Conservation (phyloP, 129 eudicot species). For the Flaveria bidentis region DNA sequence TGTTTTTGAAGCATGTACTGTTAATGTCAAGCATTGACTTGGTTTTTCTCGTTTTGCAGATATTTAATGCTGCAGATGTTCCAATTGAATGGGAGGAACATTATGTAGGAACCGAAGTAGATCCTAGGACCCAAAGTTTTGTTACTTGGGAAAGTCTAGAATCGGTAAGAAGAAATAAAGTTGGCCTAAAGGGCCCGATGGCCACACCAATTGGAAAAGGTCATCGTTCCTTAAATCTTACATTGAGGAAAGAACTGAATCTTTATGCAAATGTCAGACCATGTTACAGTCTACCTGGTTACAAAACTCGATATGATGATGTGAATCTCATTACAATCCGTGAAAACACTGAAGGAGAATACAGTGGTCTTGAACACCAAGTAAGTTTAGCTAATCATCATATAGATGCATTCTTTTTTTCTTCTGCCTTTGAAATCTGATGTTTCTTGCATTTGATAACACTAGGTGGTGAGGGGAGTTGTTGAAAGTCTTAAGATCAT, state of each 20-base stretch:
- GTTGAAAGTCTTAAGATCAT: constrained; percentile 96
- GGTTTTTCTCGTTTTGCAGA: constrained; percentile 31
- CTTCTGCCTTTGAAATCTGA: not conserved
- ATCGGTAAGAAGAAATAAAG: constrained; percentile 74
- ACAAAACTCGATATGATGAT: constrained; percentile 89
- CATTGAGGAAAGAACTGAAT: constrained; percentile 87
- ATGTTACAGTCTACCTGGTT: constrained; percentile 94
- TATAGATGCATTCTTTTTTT: not conserved
- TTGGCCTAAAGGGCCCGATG: constrained; percentile 97
- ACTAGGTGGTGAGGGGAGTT: constrained; percentile 94
- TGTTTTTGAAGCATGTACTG: not conserved
- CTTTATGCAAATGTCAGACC: constrained; percentile 96
- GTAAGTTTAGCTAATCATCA: constrained; percentile 27
- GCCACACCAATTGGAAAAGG: constrained; percentile 99
- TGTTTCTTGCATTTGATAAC: constrained; percentile 14
- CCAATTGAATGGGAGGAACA: constrained; percentile 96
- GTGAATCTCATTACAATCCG: constrained; percentile 90
- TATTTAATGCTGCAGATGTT: constrained; percentile 64
- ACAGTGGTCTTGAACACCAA: constrained; percentile 98
- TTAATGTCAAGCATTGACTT: constrained; percentile 9
- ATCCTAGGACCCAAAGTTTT: constrained; percentile 94
- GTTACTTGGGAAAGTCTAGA: constrained; percentile 98
- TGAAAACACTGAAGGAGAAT: constrained; percentile 97
- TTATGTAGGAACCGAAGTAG: constrained; percentile 74
- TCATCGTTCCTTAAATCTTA: constrained; percentile 93